Percentiles rank a stretch among this genome's conserved stretches.
phyloP scores from a whole-genome alignment of 306 rosid species.

The Potentilla sterilis region DNA sequence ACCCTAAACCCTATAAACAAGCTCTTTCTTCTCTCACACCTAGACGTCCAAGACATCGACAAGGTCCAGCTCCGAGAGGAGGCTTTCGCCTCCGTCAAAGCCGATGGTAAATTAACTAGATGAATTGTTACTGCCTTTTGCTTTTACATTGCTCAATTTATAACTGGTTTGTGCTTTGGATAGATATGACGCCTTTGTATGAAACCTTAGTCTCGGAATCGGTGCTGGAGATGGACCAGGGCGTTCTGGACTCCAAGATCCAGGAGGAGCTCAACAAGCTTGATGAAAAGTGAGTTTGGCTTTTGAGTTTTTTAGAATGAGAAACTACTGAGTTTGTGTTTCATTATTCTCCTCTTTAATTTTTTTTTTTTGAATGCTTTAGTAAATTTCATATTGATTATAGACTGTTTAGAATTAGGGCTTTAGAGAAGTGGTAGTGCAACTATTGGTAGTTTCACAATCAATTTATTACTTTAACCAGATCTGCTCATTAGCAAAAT shows the following conservation, averaged over 20 bases:
- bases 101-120: slow-evolving; percentile 52
- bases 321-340: neutral
- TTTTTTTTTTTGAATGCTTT: too few species aligned
- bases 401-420: neutral
- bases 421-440: neutral
- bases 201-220: slow-evolving; percentile 74
- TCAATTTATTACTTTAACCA: neutral
- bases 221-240: slow-evolving; percentile 67
- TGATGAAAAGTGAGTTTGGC: slow-evolving; percentile 78
- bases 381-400: neutral
- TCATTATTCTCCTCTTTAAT: too few species aligned
- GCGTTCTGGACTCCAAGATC: slow-evolving; percentile 59
- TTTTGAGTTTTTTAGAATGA: neutral
- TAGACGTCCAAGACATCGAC: slow-evolving; percentile 85
- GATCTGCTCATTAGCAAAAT: neutral
- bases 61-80: slow-evolving; percentile 81
- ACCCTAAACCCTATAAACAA: too few species aligned
- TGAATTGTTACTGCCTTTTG: neutral
- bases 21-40: slow-evolving; percentile 71
- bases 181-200: slow-evolving; percentile 81
- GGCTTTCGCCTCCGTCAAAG: slow-evolving; percentile 62
- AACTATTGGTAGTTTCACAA: neutral
- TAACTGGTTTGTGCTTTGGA: neutral
- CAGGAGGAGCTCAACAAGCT: slow-evolving; percentile 73
- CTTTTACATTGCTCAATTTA: neutral